Conservation (phyloP, 208 protist species). For the Endotrypanum monterogeii region DNA sequence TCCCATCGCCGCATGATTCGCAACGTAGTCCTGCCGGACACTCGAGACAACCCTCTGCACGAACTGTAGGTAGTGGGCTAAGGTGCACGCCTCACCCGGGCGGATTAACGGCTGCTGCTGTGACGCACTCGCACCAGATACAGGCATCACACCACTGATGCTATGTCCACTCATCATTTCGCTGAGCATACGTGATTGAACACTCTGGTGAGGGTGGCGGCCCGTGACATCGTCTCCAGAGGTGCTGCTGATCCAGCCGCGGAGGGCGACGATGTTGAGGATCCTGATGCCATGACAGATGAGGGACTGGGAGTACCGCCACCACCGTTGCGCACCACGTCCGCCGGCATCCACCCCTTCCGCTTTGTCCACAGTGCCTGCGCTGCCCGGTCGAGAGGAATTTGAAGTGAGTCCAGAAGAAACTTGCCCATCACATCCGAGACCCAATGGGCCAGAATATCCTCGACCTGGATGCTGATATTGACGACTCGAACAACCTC, state of each 20-base stretch:
- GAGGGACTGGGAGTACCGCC: not conserved
- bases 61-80: constrained; percentile 76
- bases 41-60: constrained; percentile 63
- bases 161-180: constrained; percentile 16
- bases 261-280: constrained; percentile 7
- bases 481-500: constrained; percentile 70
- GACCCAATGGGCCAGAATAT: constrained; percentile 54
- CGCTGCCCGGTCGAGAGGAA: constrained; percentile 60
- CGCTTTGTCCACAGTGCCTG: constrained; percentile 41
- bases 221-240: constrained; percentile 16
- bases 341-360: constrained; percentile 28
- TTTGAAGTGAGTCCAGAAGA: constrained; percentile 65
- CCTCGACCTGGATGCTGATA: constrained; percentile 44
- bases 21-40: constrained; percentile 62
- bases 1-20: constrained; percentile 24
- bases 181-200: constrained; percentile 25
- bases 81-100: constrained; percentile 72
- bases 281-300: not conserved
- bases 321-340: constrained; percentile 18
- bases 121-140: constrained; percentile 10
- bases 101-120: constrained; percentile 26
- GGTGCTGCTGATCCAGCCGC: not conserved
- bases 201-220: constrained; percentile 10
- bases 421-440: constrained; percentile 78
- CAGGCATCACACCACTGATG: constrained; percentile 4